These are phyloP conservation scores for Globisporangium paddicum DNA, from an alignment of 352 stramenopile genomes.

Conservation along the genomic window DNA sequence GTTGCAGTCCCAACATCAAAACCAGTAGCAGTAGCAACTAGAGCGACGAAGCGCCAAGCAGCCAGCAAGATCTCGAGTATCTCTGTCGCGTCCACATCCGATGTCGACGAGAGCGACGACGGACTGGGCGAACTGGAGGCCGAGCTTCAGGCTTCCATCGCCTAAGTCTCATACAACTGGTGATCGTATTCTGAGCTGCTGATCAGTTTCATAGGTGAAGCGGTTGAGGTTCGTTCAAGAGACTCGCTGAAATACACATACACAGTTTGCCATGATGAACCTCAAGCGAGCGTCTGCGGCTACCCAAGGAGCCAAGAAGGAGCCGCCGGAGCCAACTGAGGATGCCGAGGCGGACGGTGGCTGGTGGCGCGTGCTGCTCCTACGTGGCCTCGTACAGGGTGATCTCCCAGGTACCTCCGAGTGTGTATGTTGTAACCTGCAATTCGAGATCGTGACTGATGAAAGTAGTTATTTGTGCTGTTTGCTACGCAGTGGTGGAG, in stretches of 20 bases:
- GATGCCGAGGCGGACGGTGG: conserved; percentile 8
- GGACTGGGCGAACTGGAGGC: conserved; percentile 36
- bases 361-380: conserved; percentile 15
- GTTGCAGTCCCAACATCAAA: neutral
- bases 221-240: too few relatives aligned
- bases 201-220: too few relatives aligned
- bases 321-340: neutral
- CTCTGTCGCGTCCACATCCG: conserved; percentile 20
- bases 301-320: neutral
- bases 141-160: conserved; percentile 25
- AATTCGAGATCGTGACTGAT: neutral
- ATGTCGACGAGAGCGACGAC: conserved; percentile 35
- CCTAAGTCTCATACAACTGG: too few relatives aligned
- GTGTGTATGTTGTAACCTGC: too few relatives aligned
- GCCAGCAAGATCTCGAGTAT: conserved; percentile 12
- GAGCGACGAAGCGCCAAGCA: neutral
- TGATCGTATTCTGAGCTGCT: too few relatives aligned
- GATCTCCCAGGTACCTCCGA: conserved; percentile 5
- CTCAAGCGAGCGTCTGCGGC: neutral
- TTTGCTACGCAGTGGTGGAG: conserved; percentile 19
- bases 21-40: neutral
- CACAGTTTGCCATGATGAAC: neutral
- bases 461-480: neutral
- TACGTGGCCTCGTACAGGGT: conserved; percentile 10
- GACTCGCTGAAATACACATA: too few relatives aligned